Base-by-base conservation (phyloP, 202 grass and related monocot genomes). In the Dendrocalamus latiflorus region DNA sequence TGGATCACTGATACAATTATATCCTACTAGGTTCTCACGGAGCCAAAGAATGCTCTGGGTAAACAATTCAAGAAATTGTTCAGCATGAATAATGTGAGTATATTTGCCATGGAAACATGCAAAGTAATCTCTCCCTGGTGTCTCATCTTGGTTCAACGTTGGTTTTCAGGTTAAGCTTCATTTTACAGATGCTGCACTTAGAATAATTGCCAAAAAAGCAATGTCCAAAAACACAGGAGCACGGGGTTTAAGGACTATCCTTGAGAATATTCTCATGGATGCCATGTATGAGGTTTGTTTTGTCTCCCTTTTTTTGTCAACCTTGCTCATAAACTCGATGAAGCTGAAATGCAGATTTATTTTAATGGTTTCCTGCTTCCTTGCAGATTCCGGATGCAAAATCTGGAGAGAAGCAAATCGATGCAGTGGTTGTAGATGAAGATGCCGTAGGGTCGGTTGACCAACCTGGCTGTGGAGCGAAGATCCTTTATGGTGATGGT, bases 31-130 rank as follows among this genome's bases (percentile, higher is more conserved):
- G 91, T 99, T 78, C 84, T 99, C 36, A 96, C 57, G 0, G 97
- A 99, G 76, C 97, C 97, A 49, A 99, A 99, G 75, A 96, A 99
- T 74, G 97, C 97, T 44, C 86, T 96, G 33, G 91, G 97, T 77
- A 93, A 95, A 86, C 97, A 99, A 93, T 99, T 94, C 93, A 94
- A 50, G 89, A 99, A 94, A 91, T 83, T 99, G 72, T 91, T 96
- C 70, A 99, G 75, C 84, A 99, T 99, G 97, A 99, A 99, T 24
- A 78, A 99, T 70, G 97, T 99, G 74, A 94, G 93, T 91, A 68
- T 59, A 49, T 71, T 73, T 81, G 20, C 38, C 5, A 37, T 55
- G 6, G 28, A 70, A 89, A 43, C 42, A 62, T 85, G 76, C 41
- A 49, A 65, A 70, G 26, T 68, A 28, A 36, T 59, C 70, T 81